Base-by-base conservation (phyloP, 257 asterid species). In the Nicotiana tomentosiformis region DNA sequence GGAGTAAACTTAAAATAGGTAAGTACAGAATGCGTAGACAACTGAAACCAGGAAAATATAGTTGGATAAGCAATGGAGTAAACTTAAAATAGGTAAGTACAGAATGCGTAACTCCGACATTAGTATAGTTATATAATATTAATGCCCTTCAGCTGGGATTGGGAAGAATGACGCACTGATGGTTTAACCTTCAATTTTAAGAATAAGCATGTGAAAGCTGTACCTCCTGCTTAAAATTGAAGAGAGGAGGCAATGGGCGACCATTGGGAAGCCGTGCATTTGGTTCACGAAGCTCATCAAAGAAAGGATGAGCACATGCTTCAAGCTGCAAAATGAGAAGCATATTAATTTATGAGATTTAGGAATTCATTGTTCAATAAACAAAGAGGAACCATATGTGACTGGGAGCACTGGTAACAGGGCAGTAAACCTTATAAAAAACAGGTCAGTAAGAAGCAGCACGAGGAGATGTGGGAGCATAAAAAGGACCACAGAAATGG, bases 221-320 rank as follows among this genome's bases (percentile, higher is more conserved):
- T 83, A 94, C 99, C 97, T 95, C 99, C 84, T 91, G 97, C 86
- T 95, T 94, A 90, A 95, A 95, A 88, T 94, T 91, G 85, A 95
- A 95, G 23, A 95, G 90, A 77, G 96, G 93, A 6, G 97, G 99
- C 82, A 95, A 85, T 62, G 96, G 97, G 82, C 96, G 95, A 39
- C 98, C 97, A 85, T 93, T 94, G 23, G 96, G 97, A 85, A 95
- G 89, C 60, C 93, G 92, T 49, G 91, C 91, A 91, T 93, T 94
- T 82, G 96, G 97, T 80, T 95, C 99, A 51, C 99, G 96, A 20
- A 95, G 94, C 86, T 94, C 99, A 84, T 95, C 95, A 86, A 95
- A 95, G 92, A 95, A 95, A 83, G 97, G 89, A 91, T 94, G 99
- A 14, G 98, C 93, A 80, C 94, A 90, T 74, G 87, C 90, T 87